Evolutionary conservation across 345 rosid species (phyloP).

Genomic region (Combretum micranthum): DNA sequence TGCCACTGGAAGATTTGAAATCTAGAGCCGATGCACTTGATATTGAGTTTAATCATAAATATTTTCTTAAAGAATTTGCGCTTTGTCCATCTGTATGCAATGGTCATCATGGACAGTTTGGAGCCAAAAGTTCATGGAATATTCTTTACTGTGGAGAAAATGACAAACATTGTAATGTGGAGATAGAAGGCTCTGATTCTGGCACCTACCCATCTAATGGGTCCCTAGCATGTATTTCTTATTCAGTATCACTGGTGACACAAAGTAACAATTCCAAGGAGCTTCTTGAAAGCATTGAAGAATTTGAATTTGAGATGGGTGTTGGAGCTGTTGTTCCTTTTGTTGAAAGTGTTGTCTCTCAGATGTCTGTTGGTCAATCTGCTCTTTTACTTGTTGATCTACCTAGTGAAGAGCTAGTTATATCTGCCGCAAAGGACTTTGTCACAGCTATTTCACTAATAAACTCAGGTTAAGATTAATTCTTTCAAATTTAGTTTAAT

Average conservation of each 20-base stretch:
- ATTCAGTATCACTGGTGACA: slow-evolving; percentile 50
- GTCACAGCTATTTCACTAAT: slow-evolving; percentile 30
- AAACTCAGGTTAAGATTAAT: slow-evolving; percentile 28
- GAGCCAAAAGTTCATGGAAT: slow-evolving; percentile 18
- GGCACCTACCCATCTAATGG: slow-evolving; percentile 53
- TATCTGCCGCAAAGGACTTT: slow-evolving; percentile 57
- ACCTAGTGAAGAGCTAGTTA: slow-evolving; percentile 41
- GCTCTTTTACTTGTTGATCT: slow-evolving; percentile 39
- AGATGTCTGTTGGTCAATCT: slow-evolving; percentile 84
- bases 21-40: slow-evolving; percentile 29
- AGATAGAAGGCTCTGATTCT: slow-evolving; percentile 54
- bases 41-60: slow-evolving; percentile 28
- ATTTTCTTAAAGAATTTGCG: slow-evolving; percentile 34
- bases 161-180: slow-evolving; percentile 22
- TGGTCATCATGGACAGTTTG: slow-evolving; percentile 10
- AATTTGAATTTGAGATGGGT: slow-evolving; percentile 90
- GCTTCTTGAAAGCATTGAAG: slow-evolving; percentile 75
- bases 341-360: slow-evolving; percentile 57
- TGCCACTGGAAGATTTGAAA: slow-evolving; percentile 33
- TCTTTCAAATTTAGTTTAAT: not conserved
- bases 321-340: slow-evolving; percentile 54
- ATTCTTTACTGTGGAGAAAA: slow-evolving; percentile 16
- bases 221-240: slow-evolving; percentile 46
- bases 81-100: slow-evolving; percentile 21
- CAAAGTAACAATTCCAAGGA: slow-evolving; percentile 40